Evolutionary conservation across 1,139 yeast genomes (phyloP).

Genomic region (Geotrichum fermentans): DNA sequence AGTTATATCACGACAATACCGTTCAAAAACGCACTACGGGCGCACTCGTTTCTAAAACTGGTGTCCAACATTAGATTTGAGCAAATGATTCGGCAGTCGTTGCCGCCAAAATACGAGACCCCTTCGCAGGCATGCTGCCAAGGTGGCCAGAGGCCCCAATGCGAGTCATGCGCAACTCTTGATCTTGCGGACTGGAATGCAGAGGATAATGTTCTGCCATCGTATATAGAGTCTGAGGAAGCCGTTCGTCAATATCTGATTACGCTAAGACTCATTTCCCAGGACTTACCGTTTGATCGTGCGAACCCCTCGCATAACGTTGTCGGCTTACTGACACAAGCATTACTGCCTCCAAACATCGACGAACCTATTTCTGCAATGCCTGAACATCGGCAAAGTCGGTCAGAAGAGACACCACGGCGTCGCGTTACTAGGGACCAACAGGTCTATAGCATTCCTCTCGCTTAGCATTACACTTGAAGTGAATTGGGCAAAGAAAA

Average conservation of each 20-base stretch:
- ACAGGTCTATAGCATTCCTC: no score
- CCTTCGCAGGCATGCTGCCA: neutral
- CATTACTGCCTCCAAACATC: conserved; percentile 15
- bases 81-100: conserved; percentile 31
- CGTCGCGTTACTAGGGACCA: no score
- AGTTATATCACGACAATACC: conserved; percentile 30
- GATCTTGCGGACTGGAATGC: conserved; percentile 18
- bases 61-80: conserved; percentile 34
- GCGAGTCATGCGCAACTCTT: neutral
- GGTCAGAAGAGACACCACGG: no score
- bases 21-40: conserved; percentile 28
- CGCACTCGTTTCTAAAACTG: conserved; percentile 31
- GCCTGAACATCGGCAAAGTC: no score
- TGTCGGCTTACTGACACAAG: conserved; percentile 9
- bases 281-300: conserved; percentile 17
- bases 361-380: conserved; percentile 2
- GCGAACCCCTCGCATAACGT: conserved; percentile 8
- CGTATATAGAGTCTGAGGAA: conserved; percentile 18
- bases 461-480: no score
- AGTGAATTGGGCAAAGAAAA: no score
- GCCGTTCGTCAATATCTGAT: conserved; percentile 20
- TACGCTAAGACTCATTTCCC: conserved; percentile 11
- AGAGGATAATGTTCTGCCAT: conserved; percentile 14
- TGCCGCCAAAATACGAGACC: conserved; percentile 31
- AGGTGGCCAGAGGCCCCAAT: neutral